These are phyloP conservation scores for Coprinopsis marcescibilis DNA, from an alignment of 768 basidiomycete genomes.

Conservation along the genomic window DNA sequence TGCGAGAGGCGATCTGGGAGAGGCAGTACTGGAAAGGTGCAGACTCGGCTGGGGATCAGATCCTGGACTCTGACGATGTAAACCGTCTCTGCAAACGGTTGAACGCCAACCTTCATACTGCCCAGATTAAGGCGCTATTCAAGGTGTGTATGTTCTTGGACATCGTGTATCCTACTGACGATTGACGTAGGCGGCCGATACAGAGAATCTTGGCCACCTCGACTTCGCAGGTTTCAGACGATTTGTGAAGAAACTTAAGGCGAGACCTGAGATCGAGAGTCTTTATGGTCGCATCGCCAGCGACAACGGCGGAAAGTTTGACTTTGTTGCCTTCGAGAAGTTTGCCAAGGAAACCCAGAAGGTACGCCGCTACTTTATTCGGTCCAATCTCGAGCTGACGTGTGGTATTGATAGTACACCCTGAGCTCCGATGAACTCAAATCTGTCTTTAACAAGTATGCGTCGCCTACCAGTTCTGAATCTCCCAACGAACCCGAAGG, in stretches of 20 bases:
- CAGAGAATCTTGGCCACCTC: conserved; percentile 48
- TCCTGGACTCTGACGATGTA: conserved; percentile 65
- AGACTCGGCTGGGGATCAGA: conserved; percentile 55
- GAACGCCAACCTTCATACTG: conserved; percentile 53
- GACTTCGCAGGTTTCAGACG: conserved; percentile 75
- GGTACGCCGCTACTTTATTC: conserved; percentile 19
- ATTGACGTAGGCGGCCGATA: conserved; percentile 50
- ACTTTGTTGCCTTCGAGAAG: conserved; percentile 35
- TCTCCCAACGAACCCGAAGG: conserved; percentile 14
- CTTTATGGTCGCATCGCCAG: conserved; percentile 43
- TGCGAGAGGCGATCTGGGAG: conserved; percentile 70
- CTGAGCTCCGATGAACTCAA: conserved; percentile 28
- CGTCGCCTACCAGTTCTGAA: conserved; percentile 6
- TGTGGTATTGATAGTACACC: conserved; percentile 24
- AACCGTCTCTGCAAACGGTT: conserved; percentile 65
- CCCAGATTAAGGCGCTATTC: conserved; percentile 54
- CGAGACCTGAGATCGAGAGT: conserved; percentile 73
- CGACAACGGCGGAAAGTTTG: conserved; percentile 29
- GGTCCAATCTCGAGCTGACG: background rate
- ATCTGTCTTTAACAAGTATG: conserved; percentile 31
- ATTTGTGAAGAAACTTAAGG: conserved; percentile 79
- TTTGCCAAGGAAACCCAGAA: conserved; percentile 43
- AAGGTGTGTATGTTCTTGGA: conserved; percentile 32
- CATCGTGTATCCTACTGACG: conserved; percentile 1
- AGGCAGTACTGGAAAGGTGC: conserved; percentile 77